Base-by-base conservation (phyloP, 2,329 filamentous ascomycete species). In the Microcera coccophila region DNA sequence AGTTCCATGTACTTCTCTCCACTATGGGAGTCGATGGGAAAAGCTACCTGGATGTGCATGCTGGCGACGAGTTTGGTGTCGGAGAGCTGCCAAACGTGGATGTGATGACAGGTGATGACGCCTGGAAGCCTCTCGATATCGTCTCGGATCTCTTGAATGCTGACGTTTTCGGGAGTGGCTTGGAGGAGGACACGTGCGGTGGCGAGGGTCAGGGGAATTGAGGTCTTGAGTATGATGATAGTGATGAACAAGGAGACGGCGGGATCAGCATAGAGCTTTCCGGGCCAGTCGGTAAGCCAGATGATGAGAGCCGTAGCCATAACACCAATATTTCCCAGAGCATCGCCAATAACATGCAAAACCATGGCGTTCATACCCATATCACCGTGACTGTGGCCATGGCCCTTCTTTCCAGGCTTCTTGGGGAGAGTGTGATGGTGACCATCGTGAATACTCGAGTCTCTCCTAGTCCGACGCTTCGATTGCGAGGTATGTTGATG, bases 41-140 rank as follows among this genome's bases (percentile, higher is more conserved):
- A 95, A 36, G 84, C 82, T 17, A 98, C 85, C 64, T 95, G 89
- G 34, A 98, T 84, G 62, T 98, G 93, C 67, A 98, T 80, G 10
- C 87, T 93, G 11, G 93, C 91, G 28, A 98, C 85, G 24, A 95
- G 75, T 71, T 96, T 95, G 39, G 90, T 93, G 62, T 97, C 91
- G 14, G 87, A 95, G 24, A 98, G 78, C 66, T 97, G 91, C 93
- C 93, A 98, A 49, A 98, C 90, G 63, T 98, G 93, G 17, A 98
- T 77, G 64, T 98, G 91, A 67, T 98, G 93, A 61, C 90, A 95
- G 62, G 86, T 89, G 48, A 93, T 74, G 36, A 98, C 86, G 32
- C 90, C 90, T 0, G 86, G 85, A 5, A 98, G 80, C 14, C 79
- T 71, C 61, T 90, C 81, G 41, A 98, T 95, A 62, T 98, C 93